Evolutionary conservation across 176 grass and related monocot genomes (phyloP), one percentile per base, ranked within the genome.

Genomic region (Eleusine indica): DNA sequence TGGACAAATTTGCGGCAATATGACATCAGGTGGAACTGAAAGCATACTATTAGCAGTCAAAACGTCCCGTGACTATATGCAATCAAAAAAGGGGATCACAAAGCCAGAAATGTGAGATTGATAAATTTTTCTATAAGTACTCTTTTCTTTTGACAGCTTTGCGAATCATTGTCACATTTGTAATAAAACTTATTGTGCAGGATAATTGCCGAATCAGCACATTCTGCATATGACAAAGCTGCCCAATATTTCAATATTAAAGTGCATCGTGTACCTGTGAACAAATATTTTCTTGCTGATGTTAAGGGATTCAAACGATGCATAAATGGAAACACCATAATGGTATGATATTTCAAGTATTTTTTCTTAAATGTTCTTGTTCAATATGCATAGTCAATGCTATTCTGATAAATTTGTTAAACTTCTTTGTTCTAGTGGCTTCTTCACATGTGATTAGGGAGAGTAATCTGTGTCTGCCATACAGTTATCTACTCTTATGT

Each of bases 1-100:
- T 25, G 96, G 96, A 63, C 87, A 98, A 86, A 91, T 98, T 74
- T 98, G 96, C 53, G 96, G 96, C 52, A 98, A 98, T 74, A 98
- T 96, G 96, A 98, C 96, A 75, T 98, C 96, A 58, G 96, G 96
- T 1, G 96, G 96, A 70, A 98, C 96, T 13, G 96, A 98, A 82
- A 98, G 96, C 85, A 98, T 98, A 84, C 39, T 98, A 17, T 90
- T 98, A 83, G 96, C 96, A 80, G 93, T 98, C 75, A 98, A 98
- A 91, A 87, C 96, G 81, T 66, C 96, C 21, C 91, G 96, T 4
- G 96, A 98, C 68, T 98, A 96, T 93, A 98, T 98, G 96, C 87
- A 51, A 46, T 80, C 80, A 47, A 98, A 96, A 42, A 95, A 93
- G 79, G 96, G 96, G 37, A 95, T 98, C 53, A 90, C 87, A 84